Evolutionary conservation across 2,329 filamentous ascomycete genomes (phyloP), one percentile per base, ranked within the genome.

Genomic region (Cladosporium colombiae): DNA sequence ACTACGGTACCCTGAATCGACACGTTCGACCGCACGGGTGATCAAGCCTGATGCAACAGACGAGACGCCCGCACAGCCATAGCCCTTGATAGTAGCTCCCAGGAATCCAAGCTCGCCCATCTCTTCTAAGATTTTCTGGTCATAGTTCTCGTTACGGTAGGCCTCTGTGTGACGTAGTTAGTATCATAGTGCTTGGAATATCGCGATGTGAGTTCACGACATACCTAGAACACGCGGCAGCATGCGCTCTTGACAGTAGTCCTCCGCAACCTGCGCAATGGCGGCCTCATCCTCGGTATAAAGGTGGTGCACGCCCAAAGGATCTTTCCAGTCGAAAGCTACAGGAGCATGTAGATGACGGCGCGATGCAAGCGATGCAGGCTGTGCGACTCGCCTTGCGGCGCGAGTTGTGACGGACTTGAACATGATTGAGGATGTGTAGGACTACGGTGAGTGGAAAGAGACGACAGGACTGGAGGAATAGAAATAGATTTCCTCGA

Each of bases 61-160:
- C 69, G 91, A 94, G 29, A 91, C 91, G 63, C 93, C 93, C 5
- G 93, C 93, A 77, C 93, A 97, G 33, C 88, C 93, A 74, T 96
- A 95, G 21, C 93, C 93, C 69, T 94, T 82, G 68, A 97, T 93
- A 21, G 88, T 94, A 61, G 93, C 89, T 63, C 93, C 93, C 4
- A 97, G 83, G 0, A 97, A 84, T n/a, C 93, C 93, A 10, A 97
- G 82, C 76, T 95, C 91, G 52, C 93, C 93, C 93, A 97, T 97
- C 80, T 97, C 93, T 77, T 89, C 85, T 35, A 97, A 84, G 67
- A 97, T 96, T 73, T 89, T 89, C 73, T 86, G 85, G 78, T 97
- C 93, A 80, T 93, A 97, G 75, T 92, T 78, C 79, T 97, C 93
- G 76, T 94, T 88, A 70, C 93, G 87, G 79, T 93, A 96, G 67